A percentile compares a stretch with the other conserved stretches of the same genome.
Conservation (phyloP, 2,329 filamentous ascomycete species). For the Fusarium sp. region DNA sequence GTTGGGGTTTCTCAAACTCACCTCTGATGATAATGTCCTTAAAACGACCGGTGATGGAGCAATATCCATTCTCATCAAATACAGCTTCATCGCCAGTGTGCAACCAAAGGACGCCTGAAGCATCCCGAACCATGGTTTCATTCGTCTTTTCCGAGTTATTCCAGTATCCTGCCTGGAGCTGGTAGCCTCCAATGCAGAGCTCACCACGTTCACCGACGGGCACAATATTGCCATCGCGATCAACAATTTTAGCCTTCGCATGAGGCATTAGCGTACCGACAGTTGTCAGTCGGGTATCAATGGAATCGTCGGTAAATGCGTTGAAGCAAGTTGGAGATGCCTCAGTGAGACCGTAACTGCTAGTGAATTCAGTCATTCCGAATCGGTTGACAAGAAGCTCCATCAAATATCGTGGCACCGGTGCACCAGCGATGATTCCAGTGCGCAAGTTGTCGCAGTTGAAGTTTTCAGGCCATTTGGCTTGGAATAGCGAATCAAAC, state of each 20-base stretch:
- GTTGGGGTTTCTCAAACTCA: constrained; percentile 41
- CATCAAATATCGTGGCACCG: constrained; percentile 81
- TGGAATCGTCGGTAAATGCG: constrained; percentile 78
- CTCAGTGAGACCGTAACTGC: constrained; percentile 80
- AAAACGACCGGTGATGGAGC: constrained; percentile 78
- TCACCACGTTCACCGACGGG: constrained; percentile 77
- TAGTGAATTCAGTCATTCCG: constrained; percentile 80
- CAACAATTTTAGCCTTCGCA: constrained; percentile 80
- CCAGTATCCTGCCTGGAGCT: constrained; percentile 75
- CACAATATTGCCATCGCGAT: constrained; percentile 73
- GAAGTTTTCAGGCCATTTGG: constrained; percentile 57
- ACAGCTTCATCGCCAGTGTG: constrained; percentile 78
- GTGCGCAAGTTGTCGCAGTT: constrained; percentile 71
- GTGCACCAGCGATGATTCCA: constrained; percentile 83
- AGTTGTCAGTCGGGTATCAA: constrained; percentile 74
- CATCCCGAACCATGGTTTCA: constrained; percentile 67
- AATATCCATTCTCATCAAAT: constrained; percentile 76
- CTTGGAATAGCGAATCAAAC: constrained; percentile 76
- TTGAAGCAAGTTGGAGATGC: constrained; percentile 86
- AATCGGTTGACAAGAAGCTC: constrained; percentile 76
- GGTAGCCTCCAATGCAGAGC: constrained; percentile 82
- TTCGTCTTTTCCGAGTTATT: constrained; percentile 81
- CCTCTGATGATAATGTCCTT: constrained; percentile 85
- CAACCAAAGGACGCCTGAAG: constrained; percentile 68
- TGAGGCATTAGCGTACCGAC: constrained; percentile 84